Base-by-base conservation (phyloP, 2,329 filamentous ascomycete species). In the Sporothrix euskadiensis region DNA sequence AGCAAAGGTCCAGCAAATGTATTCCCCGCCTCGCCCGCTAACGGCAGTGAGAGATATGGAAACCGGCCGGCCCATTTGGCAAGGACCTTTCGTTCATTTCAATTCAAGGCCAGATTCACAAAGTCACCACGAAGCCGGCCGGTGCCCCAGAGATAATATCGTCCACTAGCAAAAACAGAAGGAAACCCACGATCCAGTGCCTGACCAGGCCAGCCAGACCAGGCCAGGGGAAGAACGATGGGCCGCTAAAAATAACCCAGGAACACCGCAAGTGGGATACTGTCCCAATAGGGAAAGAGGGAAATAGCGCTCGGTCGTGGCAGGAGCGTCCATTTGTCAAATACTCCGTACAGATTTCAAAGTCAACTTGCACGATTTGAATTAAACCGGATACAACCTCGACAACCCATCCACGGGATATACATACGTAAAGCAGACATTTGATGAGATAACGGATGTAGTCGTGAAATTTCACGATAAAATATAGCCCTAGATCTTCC, bases 201-300 rank as follows among this genome's bases (percentile, higher is more conserved):
- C 41, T 52, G 65, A 44, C 26, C 19, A 10, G 65, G 65, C 65
- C 44, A 32, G 61, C n/a, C 8, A n/a, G 65, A 26, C 30, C 30
- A 22, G 66, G 9, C 65, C 63, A 63, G 35, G 59, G 26, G 44
- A 35, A 12, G 19, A 47, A 30, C n/a, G n/a, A 44, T 47, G 61
- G 44, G 16, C 10, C 68, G 68, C 68, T 70, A 70, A 70, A 70
- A 70, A 70, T 70, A 70, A 70, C 44, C 68, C 44, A 69, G 66
- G 47, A 69, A 41, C 66, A 69, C 30, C 44, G 16, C 63, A 68
- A 68, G 10, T 16, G 39, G 39, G 59, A 19, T 16, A 35, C 54
- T 26, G 54, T 57, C 30, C 26, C 22, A 30, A 35, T 35, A 35
- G 35, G 35, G 35, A 35, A 35, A 8, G 35, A 35, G 26, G 39